Evolutionary conservation across 1,284 basidiomycete genomes (phyloP).

Genomic region (Irpex sp.): DNA sequence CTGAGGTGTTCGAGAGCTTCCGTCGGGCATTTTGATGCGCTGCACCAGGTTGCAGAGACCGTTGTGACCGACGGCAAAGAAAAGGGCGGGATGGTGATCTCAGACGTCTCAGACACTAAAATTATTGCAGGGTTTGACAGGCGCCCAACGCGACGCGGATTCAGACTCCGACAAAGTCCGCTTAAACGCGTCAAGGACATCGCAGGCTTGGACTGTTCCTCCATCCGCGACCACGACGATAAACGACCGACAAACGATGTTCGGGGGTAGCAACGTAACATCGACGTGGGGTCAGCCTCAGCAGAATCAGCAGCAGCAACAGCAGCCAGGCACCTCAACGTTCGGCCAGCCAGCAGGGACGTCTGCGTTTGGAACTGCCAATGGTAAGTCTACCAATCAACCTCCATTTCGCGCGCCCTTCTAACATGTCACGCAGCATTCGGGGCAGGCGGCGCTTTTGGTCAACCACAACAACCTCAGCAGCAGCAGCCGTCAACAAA

Average conservation of each 20-base stretch:
- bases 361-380: slow-evolving; percentile 37
- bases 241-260: slow-evolving; percentile 42
- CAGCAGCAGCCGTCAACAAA: slow-evolving; percentile 64
- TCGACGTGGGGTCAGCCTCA: slow-evolving; percentile 66
- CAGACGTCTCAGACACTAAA: neutral
- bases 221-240: slow-evolving; percentile 24
- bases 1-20: slow-evolving; percentile 20
- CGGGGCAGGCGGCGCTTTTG: slow-evolving; percentile 41
- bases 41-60: neutral
- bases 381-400: slow-evolving; percentile 33
- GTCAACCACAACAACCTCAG: slow-evolving; percentile 44
- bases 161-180: slow-evolving; percentile 23
- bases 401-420: slow-evolving; percentile 29
- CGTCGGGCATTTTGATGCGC: slow-evolving; percentile 32
- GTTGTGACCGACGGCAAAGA: neutral
- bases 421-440: slow-evolving; percentile 36
- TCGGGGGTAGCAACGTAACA: slow-evolving; percentile 44
- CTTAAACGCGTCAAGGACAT: slow-evolving; percentile 17
- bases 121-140: slow-evolving; percentile 2
- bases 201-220: slow-evolving; percentile 9
- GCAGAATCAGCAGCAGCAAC: slow-evolving; percentile 44
- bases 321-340: slow-evolving; percentile 32
- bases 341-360: slow-evolving; percentile 44
- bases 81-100: neutral
- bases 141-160: slow-evolving; percentile 18